Conservation (phyloP, 768 basidiomycete genomes). For the Leucocoprinus leucothites region DNA sequence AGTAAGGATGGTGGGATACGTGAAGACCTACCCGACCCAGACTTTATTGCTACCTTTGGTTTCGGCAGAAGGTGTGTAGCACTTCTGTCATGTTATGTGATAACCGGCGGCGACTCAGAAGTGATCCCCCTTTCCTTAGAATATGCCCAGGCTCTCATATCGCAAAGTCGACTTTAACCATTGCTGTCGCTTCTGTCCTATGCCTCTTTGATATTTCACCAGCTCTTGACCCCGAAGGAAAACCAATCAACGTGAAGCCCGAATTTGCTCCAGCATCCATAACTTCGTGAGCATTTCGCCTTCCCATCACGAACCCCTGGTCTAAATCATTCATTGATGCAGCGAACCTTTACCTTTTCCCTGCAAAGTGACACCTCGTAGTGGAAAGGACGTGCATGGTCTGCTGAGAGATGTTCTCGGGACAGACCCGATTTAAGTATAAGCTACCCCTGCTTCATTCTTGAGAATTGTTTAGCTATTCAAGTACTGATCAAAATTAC, state of each 20-base stretch:
- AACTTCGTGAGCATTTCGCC: neutral
- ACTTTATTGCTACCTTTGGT: conserved; percentile 23
- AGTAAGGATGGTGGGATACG: conserved; percentile 15
- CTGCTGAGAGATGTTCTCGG: neutral
- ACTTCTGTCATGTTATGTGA: too few species aligned
- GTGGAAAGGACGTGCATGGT: neutral
- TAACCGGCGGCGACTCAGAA: neutral
- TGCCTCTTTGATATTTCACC: conserved; percentile 17
- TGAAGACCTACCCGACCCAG: conserved; percentile 21
- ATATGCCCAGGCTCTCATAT: conserved; percentile 21
- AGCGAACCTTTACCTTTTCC: conserved; percentile 1
- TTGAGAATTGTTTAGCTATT: too few species aligned
- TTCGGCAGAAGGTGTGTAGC: conserved; percentile 20
- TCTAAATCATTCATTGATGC: neutral
- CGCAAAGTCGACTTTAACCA: conserved; percentile 15
- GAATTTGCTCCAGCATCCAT: neutral
- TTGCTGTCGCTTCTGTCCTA: conserved; percentile 17
- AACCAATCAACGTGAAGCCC: conserved; percentile 13
- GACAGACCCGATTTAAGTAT: neutral
- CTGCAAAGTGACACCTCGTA: conserved; percentile 2
- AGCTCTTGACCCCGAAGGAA: conserved; percentile 14
- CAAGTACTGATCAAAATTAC: too few species aligned
- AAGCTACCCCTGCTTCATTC: too few species aligned
- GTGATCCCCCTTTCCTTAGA: neutral
- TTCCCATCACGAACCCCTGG: neutral